Base-by-base conservation (phyloP, 2,329 filamentous ascomycete genomes). In the Teratosphaeria gauchensis region DNA sequence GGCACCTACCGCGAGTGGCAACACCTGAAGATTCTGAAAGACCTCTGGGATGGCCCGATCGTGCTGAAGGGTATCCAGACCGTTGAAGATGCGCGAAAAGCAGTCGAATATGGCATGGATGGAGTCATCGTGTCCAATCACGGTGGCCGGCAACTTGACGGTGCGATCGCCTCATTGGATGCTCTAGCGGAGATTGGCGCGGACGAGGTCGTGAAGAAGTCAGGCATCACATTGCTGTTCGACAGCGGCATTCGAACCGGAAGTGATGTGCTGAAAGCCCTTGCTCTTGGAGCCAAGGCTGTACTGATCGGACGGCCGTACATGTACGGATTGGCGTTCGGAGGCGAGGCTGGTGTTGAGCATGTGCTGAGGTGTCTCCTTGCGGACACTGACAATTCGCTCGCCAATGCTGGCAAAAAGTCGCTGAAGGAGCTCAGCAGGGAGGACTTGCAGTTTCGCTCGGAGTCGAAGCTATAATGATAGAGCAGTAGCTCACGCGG, bases 281-380 rank as follows among this genome's bases (percentile, higher is more conserved):
- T 81, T 42, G 75, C 75, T 9, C 65, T 82, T 3, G 85, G 83
- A 1, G 84, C 82, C 0, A 79, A 83, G 64, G 80, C 76, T 2
- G 81, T 84, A 1, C 71, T 84, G 11, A 75, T 86, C 9, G 82
- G 81, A 2, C 71, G 83, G 57, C 83, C 83, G 3, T 81, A 78
- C 19, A 77, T 85, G 11, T 85, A 84, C 65, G 82, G 82, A 0
- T 69, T 85, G 12, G 78, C 77, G 1, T 75, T 84, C 14, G 78
- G 75, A 2, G 83, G 84, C 3, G 76, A 80, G 63, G 72, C 77
- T 46, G 83, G 83, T 11, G 83, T 81, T 1, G 77, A 76, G 59
- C 62, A 68, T 57, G 64, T 65, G 28, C 19, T 64, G 48, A 61
- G 59, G 51, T 56, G 46, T 51, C 28, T 66, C 35, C 46, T 65